Conservation (phyloP, 805 yeast genomes). For the Henningerozyma blattae region DNA sequence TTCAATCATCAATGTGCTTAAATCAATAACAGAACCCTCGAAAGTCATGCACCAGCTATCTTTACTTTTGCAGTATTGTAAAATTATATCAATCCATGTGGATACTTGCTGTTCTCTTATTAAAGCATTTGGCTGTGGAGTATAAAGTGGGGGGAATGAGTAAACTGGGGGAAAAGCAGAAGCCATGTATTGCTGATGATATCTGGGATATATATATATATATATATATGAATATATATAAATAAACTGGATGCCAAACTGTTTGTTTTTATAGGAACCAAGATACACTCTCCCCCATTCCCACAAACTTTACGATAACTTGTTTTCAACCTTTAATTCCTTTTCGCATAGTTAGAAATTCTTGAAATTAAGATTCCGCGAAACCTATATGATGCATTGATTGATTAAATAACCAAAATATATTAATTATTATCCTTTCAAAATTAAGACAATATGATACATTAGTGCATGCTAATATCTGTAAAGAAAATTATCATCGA, state of each 20-base stretch:
- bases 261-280: background rate
- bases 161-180: constrained; percentile 39
- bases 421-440: too few species aligned
- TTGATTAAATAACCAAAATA: too few species aligned
- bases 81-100: constrained; percentile 63
- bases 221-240: background rate
- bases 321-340: background rate
- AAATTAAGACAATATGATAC: too few species aligned
- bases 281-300: background rate
- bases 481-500: too few species aligned
- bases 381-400: too few species aligned
- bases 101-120: constrained; percentile 65
- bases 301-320: background rate
- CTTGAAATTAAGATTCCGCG: too few species aligned
- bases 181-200: background rate
- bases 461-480: too few species aligned
- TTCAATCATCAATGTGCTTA: constrained; percentile 16
- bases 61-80: constrained; percentile 45
- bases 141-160: constrained; percentile 83
- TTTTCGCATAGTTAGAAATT: background rate
- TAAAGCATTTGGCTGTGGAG: constrained; percentile 74
- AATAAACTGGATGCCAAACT: background rate
- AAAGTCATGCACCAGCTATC: constrained; percentile 40
- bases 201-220: background rate
- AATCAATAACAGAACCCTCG: constrained; percentile 12